These are phyloP conservation scores for Protostelium mycophagum DNA, from an alignment of 78 protist genomes.

Conservation along the genomic window DNA sequence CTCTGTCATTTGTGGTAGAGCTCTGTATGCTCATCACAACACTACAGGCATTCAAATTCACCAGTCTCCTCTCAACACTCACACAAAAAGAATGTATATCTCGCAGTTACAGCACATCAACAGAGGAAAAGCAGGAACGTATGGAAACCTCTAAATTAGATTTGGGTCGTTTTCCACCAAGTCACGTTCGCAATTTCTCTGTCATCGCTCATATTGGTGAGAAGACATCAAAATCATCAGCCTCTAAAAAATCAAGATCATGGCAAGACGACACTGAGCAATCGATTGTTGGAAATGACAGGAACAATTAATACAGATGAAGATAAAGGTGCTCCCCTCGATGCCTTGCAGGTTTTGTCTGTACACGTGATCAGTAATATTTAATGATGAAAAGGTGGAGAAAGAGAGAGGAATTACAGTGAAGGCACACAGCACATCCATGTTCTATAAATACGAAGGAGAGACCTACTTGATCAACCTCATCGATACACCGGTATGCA, in stretches of 20 bases:
- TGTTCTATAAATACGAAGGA: constrained; percentile 43
- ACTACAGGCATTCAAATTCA: no score
- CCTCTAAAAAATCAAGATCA: constrained; percentile 25
- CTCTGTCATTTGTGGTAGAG: no score
- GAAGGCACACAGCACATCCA: constrained; percentile 75
- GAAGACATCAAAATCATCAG: not conserved
- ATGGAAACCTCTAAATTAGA: constrained; percentile 2
- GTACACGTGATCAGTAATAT: constrained; percentile 28
- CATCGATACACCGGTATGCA: constrained; percentile 88
- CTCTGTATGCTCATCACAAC: no score
- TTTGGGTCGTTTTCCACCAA: constrained; percentile 22
- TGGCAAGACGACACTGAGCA: constrained; percentile 67
- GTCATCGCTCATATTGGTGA: constrained; percentile 53
- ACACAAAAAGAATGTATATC: no score
- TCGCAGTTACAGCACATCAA: no score
- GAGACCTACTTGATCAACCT: constrained; percentile 67
- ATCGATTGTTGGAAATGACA: constrained; percentile 39
- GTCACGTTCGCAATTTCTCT: constrained; percentile 37
- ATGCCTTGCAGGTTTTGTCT: constrained; percentile 40
- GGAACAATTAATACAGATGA: constrained; percentile 31
- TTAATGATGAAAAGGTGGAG: constrained; percentile 77
- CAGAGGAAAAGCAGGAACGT: not conserved
- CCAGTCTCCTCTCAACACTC: no score
- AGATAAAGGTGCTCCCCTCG: constrained; percentile 41
- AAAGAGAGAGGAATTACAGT: constrained; percentile 86